Evolutionary conservation across 2,329 filamentous ascomycete genomes (phyloP).

Genomic region (Calonectria pseudoreteaudii): DNA sequence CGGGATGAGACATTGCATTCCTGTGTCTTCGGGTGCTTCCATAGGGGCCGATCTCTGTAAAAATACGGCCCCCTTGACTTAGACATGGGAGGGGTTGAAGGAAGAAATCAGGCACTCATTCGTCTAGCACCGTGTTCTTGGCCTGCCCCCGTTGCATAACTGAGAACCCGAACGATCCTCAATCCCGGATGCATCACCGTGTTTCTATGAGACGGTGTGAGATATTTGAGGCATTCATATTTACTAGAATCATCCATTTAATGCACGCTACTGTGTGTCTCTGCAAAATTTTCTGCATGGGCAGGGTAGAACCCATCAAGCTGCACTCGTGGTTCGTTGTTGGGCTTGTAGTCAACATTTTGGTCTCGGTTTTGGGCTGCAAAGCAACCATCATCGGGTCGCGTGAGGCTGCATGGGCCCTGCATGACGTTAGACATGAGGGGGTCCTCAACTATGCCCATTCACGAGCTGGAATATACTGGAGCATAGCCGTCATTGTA

Average conservation of each 20-base stretch:
- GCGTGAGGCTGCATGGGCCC: constrained; percentile 23
- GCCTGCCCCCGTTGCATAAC: not conserved
- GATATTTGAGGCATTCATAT: not conserved
- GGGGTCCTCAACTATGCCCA: not conserved
- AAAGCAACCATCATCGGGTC: constrained; percentile 11
- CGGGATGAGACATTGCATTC: not conserved
- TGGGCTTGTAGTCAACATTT: not conserved
- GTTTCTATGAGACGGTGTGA: not conserved
- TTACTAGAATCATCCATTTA: not conserved
- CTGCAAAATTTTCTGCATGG: not conserved
- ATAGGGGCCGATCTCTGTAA: not conserved
- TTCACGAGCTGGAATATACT: not conserved
- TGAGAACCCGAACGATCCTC: not conserved
- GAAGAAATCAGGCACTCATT: not conserved
- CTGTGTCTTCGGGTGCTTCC: not conserved
- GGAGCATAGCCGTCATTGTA: not conserved
- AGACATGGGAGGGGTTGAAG: not conserved
- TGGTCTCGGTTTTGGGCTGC: constrained; percentile 9
- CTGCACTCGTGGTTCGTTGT: constrained; percentile 7
- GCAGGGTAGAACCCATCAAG: not conserved
- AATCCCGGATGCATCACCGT: not conserved
- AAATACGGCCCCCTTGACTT: not conserved
- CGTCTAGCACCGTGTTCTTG: not conserved
- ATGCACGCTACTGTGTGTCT: constrained; percentile 4
- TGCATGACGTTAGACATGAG: constrained; percentile 25